These are phyloP conservation scores for Fagopyrum homotropicum DNA, from an alignment of 148 eudicot species.

Conservation along the genomic window DNA sequence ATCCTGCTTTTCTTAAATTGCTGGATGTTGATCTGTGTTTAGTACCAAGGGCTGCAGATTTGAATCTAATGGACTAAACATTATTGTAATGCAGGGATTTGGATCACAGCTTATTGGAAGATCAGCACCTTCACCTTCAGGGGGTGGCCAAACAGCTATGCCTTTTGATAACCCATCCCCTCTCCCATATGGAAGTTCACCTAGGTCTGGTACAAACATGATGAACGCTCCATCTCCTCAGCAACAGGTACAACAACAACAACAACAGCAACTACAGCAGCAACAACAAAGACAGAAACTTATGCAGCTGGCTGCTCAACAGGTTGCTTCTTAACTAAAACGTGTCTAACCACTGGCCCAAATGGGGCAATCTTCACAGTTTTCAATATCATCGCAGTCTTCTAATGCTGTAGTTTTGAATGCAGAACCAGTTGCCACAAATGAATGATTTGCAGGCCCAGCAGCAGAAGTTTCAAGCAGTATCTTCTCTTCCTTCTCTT, in stretches of 20 bases:
- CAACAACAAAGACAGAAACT: constrained; percentile 73
- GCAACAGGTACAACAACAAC: constrained; percentile 58
- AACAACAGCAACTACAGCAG: constrained; percentile 40
- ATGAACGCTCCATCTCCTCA: constrained; percentile 95
- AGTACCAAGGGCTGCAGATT: neutral
- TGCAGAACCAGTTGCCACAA: constrained; percentile 60
- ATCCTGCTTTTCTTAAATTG: neutral
- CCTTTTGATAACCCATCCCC: constrained; percentile 90
- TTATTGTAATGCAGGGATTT: constrained; percentile 45
- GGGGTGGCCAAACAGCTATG: constrained; percentile 34
- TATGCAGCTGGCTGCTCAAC: constrained; percentile 72
- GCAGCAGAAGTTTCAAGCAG: constrained; percentile 58
- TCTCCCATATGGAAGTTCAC: constrained; percentile 81
- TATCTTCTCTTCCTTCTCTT: constrained; percentile 21
- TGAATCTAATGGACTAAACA: neutral
- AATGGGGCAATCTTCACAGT: neutral
- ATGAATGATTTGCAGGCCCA: constrained; percentile 65
- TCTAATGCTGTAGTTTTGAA: constrained; percentile 1
- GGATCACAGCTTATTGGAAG: constrained; percentile 71
- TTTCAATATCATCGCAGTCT: neutral
- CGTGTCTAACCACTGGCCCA: neutral
- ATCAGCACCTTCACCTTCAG: constrained; percentile 85
- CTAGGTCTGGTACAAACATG: constrained; percentile 79
- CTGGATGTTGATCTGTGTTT: neutral
- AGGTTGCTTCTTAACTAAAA: constrained; percentile 27